phyloP scores from a whole-genome alignment of 441 rosid genomes.

The Croton setiger region DNA sequence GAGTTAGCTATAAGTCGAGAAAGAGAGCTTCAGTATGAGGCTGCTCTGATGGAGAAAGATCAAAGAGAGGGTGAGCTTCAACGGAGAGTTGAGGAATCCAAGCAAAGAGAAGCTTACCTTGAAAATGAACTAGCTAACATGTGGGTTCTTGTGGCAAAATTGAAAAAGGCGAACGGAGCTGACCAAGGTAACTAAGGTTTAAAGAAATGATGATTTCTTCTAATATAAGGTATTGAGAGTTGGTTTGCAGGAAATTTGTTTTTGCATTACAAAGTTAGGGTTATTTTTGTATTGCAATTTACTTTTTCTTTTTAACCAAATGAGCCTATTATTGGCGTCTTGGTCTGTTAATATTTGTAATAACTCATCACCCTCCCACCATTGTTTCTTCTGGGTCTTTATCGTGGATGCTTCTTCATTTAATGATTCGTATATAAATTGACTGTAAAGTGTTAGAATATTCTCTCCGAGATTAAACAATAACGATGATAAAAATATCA shows the following conservation, averaged over 20 bases:
- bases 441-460: constrained; percentile 8
- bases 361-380: constrained; percentile 11
- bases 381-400: constrained; percentile 3
- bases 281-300: constrained; percentile 24
- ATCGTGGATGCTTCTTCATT: constrained; percentile 16
- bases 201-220: constrained; percentile 18
- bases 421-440: constrained; percentile 1
- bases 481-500: too few relatives aligned
- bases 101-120: constrained; percentile 88
- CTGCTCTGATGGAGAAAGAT: constrained; percentile 65
- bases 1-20: constrained; percentile 67
- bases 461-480: neutral
- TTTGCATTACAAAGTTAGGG: constrained; percentile 25
- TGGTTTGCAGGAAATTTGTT: constrained; percentile 24
- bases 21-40: constrained; percentile 67
- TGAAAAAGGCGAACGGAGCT: constrained; percentile 66
- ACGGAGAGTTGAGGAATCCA: constrained; percentile 74
- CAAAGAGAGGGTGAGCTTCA: constrained; percentile 74
- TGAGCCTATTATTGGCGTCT: constrained; percentile 1
- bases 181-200: constrained; percentile 34
- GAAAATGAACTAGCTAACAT: constrained; percentile 98
- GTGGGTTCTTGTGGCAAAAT: constrained; percentile 94
- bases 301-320: constrained; percentile 5
- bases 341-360: constrained; percentile 13
- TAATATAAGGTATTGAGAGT: constrained; percentile 4